Evolutionary conservation across 192 early-diverging fungal genomes (phyloP).

Genomic region (Backusella sp.): DNA sequence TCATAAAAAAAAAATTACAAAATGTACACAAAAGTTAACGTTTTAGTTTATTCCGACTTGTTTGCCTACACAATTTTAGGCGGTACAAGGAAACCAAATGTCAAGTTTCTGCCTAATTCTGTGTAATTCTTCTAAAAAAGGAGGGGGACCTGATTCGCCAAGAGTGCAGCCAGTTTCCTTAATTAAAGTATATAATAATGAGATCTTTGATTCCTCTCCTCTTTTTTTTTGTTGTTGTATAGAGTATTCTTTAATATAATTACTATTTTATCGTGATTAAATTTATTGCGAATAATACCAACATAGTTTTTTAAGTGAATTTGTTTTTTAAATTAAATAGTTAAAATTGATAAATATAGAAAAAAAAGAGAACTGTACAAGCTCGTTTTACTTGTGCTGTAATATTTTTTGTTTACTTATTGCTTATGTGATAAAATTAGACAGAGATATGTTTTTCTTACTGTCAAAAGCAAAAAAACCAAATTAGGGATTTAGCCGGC

Average conservation of each 20-base stretch:
- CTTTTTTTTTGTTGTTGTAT: neutral
- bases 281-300: conserved; percentile 2
- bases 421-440: neutral
- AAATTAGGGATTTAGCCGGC: neutral
- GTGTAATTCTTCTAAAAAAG: neutral
- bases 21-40: neutral
- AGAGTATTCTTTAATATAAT: neutral
- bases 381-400: conserved; percentile 2
- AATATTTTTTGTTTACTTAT: conserved; percentile 3
- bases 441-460: neutral
- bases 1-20: neutral
- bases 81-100: neutral
- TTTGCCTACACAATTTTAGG: neutral
- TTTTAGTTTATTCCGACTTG: neutral
- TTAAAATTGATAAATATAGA: conserved; percentile 1
- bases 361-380: neutral
- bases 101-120: neutral
- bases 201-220: neutral
- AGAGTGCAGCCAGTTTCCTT: neutral
- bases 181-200: neutral
- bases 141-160: neutral
- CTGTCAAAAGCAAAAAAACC: conserved; percentile 4
- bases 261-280: conserved; percentile 1
- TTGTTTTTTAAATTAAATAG: conserved; percentile 10
- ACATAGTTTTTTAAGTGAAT: neutral